A percentile compares a stretch with the other conserved stretches of the same genome.
Conservation (phyloP, 2,329 filamentous ascomycete species). For the Ascochyta lentis region DNA sequence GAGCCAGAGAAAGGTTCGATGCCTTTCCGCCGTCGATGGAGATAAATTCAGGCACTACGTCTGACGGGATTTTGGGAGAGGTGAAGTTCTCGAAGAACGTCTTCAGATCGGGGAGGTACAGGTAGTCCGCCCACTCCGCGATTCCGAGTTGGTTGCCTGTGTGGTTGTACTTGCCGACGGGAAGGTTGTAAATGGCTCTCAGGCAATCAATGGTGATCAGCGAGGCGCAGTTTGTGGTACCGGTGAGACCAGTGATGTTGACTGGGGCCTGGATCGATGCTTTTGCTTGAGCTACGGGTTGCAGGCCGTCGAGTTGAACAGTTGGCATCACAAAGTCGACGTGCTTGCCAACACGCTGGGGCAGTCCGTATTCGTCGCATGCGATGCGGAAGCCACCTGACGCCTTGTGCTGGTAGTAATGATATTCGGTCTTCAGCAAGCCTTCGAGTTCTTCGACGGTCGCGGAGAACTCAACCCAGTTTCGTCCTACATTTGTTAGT, state of each 20-base stretch:
- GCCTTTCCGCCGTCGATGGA: conserved; percentile 43
- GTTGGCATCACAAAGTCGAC: conserved; percentile 29
- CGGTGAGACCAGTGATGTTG: conserved; percentile 13
- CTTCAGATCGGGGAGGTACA: conserved; percentile 54
- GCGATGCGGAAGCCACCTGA: conserved; percentile 22
- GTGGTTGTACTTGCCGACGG: conserved; percentile 24
- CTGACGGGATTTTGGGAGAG: conserved; percentile 21
- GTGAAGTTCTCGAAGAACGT: conserved; percentile 51
- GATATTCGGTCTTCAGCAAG: conserved; percentile 23
- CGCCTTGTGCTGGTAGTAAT: conserved; percentile 22
- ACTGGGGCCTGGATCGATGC: conserved; percentile 9
- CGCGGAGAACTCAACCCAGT: conserved; percentile 21
- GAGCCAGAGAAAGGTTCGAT: conserved; percentile 54
- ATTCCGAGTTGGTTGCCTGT: conserved; percentile 37
- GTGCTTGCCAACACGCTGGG: conserved; percentile 20
- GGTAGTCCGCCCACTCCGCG: conserved; percentile 54
- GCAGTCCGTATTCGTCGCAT: conserved; percentile 27
- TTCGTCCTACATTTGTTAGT: conserved; percentile 8
- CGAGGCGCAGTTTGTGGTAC: conserved; percentile 16
- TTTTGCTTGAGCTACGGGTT: conserved; percentile 16
- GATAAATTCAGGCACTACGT: conserved; percentile 34
- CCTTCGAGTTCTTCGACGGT: conserved; percentile 18
- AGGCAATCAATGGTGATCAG: conserved; percentile 25
- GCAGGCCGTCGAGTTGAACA: conserved; percentile 23
- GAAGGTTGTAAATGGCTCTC: conserved; percentile 29